A percentile compares a stretch with the other conserved stretches of the same genome.
Evolutionary conservation across 495 filamentous ascomycete species (phyloP).

Genomic region (Xylona heveae): DNA sequence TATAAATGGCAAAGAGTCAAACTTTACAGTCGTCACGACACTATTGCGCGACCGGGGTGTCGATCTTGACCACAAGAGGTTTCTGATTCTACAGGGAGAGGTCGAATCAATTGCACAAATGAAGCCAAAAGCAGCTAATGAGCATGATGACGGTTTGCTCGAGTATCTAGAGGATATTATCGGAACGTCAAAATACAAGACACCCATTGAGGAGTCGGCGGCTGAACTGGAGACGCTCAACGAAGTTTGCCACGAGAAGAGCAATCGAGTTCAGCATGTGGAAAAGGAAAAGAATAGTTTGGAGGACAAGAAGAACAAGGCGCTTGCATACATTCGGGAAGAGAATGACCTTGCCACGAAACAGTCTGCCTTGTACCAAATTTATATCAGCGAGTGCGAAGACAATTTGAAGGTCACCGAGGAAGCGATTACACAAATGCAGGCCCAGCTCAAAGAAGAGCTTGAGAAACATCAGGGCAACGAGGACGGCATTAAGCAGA

Average conservation of each 20-base stretch:
- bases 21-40: conserved; percentile 74
- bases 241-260: conserved; percentile 88
- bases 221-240: conserved; percentile 78
- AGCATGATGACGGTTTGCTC: conserved; percentile 87
- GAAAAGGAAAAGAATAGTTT: conserved; percentile 88
- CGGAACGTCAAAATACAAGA: conserved; percentile 93
- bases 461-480: conserved; percentile 82
- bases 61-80: conserved; percentile 94
- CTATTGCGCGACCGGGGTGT: conserved; percentile 78
- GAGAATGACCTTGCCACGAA: conserved; percentile 85
- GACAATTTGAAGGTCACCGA: conserved; percentile 80
- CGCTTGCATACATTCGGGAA: conserved; percentile 65
- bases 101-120: conserved; percentile 98
- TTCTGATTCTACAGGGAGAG: conserved; percentile 91
- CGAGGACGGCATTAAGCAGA: conserved; percentile 72
- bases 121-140: conserved; percentile 86
- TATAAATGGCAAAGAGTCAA: conserved; percentile 73
- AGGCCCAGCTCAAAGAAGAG: conserved; percentile 68
- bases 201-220: conserved; percentile 84
- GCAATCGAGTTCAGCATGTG: conserved; percentile 81
- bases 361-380: conserved; percentile 74
- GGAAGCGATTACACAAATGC: conserved; percentile 76
- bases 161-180: conserved; percentile 99
- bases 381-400: conserved; percentile 68
- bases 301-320: conserved; percentile 92